Evolutionary conservation across 371 early-diverging fungal genomes (phyloP).

Genomic region (Capniomyces stellatus): DNA sequence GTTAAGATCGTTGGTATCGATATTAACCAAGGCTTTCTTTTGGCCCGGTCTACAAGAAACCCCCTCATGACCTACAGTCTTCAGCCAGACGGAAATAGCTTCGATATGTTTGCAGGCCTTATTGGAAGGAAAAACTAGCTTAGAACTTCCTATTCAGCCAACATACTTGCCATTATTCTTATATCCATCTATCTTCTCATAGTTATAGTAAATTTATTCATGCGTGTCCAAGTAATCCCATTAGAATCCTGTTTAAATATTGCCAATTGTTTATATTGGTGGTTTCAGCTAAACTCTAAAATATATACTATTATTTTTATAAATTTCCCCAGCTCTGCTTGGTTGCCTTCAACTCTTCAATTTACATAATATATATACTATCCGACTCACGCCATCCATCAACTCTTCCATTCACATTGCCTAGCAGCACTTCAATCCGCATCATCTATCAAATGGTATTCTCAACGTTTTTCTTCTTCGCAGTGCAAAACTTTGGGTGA

Average conservation of each 20-base stretch:
- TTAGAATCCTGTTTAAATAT: not conserved
- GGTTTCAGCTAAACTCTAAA: no score
- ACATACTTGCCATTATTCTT: not conserved
- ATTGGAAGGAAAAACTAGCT: constrained; percentile 43
- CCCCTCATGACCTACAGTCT: constrained; percentile 37
- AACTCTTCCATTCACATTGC: no score
- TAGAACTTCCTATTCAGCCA: not conserved
- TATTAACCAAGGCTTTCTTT: constrained; percentile 50
- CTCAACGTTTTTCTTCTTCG: no score
- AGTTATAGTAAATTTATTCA: not conserved
- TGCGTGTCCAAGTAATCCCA: not conserved
- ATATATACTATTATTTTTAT: no score
- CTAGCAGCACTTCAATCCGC: no score
- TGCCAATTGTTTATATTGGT: not conserved
- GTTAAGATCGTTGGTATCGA: constrained; percentile 63
- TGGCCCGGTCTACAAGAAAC: constrained; percentile 37
- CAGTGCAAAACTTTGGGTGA: no score
- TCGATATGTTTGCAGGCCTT: constrained; percentile 86
- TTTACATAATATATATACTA: no score
- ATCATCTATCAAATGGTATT: no score
- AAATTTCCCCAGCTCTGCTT: no score
- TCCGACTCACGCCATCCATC: no score
- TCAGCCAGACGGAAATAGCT: constrained; percentile 89
- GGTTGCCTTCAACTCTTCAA: no score
- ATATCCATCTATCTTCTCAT: not conserved